Evolutionary conservation across 805 yeast genomes (phyloP).

Genomic region (Cyberlindnera americana): DNA sequence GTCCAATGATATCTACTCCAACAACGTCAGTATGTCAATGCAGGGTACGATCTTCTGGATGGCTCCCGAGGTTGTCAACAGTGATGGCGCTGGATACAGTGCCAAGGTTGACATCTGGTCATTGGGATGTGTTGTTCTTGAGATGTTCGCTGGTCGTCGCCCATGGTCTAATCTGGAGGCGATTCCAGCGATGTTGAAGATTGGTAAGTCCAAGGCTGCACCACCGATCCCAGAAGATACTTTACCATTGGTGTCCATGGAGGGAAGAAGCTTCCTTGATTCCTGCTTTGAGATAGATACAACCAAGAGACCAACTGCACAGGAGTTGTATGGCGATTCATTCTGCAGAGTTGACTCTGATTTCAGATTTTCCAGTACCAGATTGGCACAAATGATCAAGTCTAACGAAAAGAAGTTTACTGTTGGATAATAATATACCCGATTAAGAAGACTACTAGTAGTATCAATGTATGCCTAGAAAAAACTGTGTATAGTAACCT

Average conservation of each 20-base stretch:
- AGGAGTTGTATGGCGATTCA: conserved; percentile 49
- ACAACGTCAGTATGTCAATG: conserved; percentile 95
- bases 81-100: conserved; percentile 88
- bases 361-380: conserved; percentile 53
- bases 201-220: conserved; percentile 80
- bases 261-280: conserved; percentile 69
- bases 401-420: conserved; percentile 34
- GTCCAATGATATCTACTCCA: conserved; percentile 79
- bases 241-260: conserved; percentile 52
- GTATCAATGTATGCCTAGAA: too few species aligned
- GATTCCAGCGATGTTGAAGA: conserved; percentile 88
- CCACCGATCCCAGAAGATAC: conserved; percentile 98
- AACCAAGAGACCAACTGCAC: conserved; percentile 84
- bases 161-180: conserved; percentile 98
- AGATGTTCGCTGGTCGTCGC: conserved; percentile 95
- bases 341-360: conserved; percentile 41
- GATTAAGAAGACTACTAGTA: too few species aligned
- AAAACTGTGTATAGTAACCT: too few species aligned
- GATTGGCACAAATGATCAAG: conserved; percentile 51
- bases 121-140: conserved; percentile 92
- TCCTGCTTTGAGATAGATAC: conserved; percentile 78
- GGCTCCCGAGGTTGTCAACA: conserved; percentile 98
- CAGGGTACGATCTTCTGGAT: conserved; percentile 99
- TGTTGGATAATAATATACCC: neutral
- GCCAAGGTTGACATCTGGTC: conserved; percentile 99